Evolutionary conservation across 805 yeast genomes (phyloP), one percentile per base, ranked within the genome.

Genomic region (Cyberlindnera euphorbiae): DNA sequence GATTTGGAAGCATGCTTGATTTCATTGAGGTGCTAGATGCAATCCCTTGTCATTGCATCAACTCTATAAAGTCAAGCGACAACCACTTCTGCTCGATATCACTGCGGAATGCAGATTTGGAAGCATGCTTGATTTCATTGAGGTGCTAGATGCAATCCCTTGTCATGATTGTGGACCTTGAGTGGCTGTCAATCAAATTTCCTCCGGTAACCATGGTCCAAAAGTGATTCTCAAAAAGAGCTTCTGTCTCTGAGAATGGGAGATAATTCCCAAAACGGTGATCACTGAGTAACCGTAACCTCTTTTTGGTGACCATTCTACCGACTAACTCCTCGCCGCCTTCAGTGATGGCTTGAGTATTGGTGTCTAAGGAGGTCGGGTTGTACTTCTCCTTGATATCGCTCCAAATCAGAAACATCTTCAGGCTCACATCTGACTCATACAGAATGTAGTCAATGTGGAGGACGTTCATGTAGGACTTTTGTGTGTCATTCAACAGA

Each of bases 181-280:
- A 14, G 11, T 17, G 16, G 7, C 11, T 11, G 7, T 25, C 17
- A 8, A 21, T 29, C 30, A 33, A 17, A n/a, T 14, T n/a, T 4
- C 10, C 15, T 6, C n/a, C n/a, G 11, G 13, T 7, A 4, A 27
- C 16, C 15, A 30, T 19, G 4, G 23, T 4, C 36, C 30, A 27
- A 10, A 33, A 27, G 15, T 33, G 36, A 21, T 33, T 33, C 22
- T 33, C 36, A 12, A 33, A 17, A 15, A 33, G 19, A 5, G 27
- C 31, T 4, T 27, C 31, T 15, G 14, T 9, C 16, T 14, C 28
- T 5, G 19, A 8, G 3, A n/a, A 16, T 6, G 22, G 4, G 11
- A 26, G 12, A 18, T 33, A 33, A 17, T 28, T 28, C 10, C 21
- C 28, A n/a, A 24, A 24, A 13, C 17, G 29, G 8, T 25, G 23